phyloP scores from a whole-genome alignment of 2,329 filamentous ascomycete genomes.

The Aspergillus texensis region DNA sequence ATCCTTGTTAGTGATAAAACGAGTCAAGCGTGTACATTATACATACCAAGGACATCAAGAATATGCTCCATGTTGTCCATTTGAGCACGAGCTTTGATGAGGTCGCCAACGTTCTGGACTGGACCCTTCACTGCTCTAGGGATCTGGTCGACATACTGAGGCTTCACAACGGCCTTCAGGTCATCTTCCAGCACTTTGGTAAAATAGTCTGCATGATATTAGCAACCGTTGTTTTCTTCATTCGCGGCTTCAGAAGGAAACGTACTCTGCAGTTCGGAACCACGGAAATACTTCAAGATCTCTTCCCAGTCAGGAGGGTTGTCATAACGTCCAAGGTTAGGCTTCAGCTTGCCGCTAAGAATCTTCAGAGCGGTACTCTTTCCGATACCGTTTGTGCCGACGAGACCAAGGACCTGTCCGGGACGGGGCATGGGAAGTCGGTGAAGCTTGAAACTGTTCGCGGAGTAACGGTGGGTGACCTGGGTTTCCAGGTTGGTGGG shows the following conservation, averaged over 20 bases:
- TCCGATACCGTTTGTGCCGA: slow-evolving; percentile 99
- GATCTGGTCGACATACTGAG: slow-evolving; percentile 98
- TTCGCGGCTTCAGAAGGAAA: not conserved
- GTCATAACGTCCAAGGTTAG: slow-evolving; percentile 91
- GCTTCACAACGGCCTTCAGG: slow-evolving; percentile 96
- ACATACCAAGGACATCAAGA: slow-evolving; percentile 69
- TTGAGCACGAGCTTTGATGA: slow-evolving; percentile 75
- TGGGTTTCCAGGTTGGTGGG: slow-evolving; percentile 98
- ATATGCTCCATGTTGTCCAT: slow-evolving; percentile 82
- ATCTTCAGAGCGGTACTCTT: slow-evolving; percentile 99
- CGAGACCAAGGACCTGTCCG: slow-evolving; percentile 91
- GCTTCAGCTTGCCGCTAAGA: slow-evolving; percentile 96
- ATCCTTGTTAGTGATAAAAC: slow-evolving; percentile 17
- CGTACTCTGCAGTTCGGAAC: slow-evolving; percentile 94
- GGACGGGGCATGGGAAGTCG: slow-evolving; percentile 93
- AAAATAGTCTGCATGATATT: slow-evolving; percentile 75
- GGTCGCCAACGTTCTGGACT: slow-evolving; percentile 74
- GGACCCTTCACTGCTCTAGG: slow-evolving; percentile 85
- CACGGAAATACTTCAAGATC: slow-evolving; percentile 96
- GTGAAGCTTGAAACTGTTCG: slow-evolving; percentile 99
- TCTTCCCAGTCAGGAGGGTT: slow-evolving; percentile 99
- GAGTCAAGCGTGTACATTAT: not conserved
- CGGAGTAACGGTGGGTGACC: slow-evolving; percentile 97
- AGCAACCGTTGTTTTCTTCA: not conserved
- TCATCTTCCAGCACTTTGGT: slow-evolving; percentile 97